Evolutionary conservation across 139 green algal species (phyloP), one percentile per base, ranked within the genome.

Genomic region (Volvox africanus): DNA sequence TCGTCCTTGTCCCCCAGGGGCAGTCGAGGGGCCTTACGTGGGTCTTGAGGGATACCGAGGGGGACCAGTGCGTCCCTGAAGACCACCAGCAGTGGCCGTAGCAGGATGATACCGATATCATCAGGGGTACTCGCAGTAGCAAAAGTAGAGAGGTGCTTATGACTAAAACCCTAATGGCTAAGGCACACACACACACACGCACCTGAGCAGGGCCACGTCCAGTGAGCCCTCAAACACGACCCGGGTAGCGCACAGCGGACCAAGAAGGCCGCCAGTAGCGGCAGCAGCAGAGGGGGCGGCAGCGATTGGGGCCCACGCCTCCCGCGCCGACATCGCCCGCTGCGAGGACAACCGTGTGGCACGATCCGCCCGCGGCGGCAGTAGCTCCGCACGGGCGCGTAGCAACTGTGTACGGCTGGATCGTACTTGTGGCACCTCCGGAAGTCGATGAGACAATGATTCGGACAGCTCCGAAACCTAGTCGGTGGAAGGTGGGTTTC

Each of bases 161-260:
- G n/a, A n/a, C n/a, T n/a, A n/a, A n/a, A n/a, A n/a, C n/a, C n/a
- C n/a, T n/a, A n/a, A n/a, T n/a, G n/a, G n/a, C n/a, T n/a, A n/a
- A n/a, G n/a, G n/a, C 76, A 55, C 76, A 13, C 30, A 82, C 76
- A 18, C 76, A 82, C 76, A 24, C 65, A 73, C 65, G 5, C 78
- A 87, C 87, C 36, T 87, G 12, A 91, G 87, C 61, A n/a, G 68
- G 0, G 20, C 61, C 35, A 91, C 17, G 35, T 91, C 87, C 77
- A 91, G 24, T 0, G 61, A 0, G 19, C 87, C 87, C 44, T 79
- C 36, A 24, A 91, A 87, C 77, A 21, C n/a, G 35, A 91, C 62
- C 33, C 87, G 78, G 14, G 82, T 55, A 24, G 35, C 61, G 35
- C 50, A n/a, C 87, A 91, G 35, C 20, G 77, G 77, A 18, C 87